phyloP scores from a whole-genome alignment of 805 yeast genomes.

The Pichia nanzhaoensis region DNA sequence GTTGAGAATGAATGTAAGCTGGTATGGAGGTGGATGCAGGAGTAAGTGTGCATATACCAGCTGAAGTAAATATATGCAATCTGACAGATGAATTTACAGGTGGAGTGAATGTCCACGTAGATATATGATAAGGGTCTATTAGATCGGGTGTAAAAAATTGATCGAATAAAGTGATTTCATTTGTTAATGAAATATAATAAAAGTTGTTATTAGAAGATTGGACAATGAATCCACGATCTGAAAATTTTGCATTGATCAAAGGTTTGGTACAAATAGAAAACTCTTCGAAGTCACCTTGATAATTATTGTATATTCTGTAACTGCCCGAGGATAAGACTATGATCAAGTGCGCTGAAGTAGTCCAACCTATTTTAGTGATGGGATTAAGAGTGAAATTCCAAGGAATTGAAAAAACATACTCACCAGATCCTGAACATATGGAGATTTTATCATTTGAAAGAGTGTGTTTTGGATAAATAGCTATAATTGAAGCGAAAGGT shows the following conservation, averaged over 20 bases:
- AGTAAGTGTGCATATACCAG: constrained; percentile 1
- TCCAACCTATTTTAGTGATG: constrained; percentile 49
- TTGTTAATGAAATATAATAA: constrained; percentile 22
- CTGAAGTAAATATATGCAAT: constrained; percentile 2
- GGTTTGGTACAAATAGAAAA: constrained; percentile 25
- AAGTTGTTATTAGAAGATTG: constrained; percentile 37
- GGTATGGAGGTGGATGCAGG: background rate
- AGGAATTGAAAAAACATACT: constrained; percentile 25
- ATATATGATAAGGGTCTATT: constrained; percentile 21
- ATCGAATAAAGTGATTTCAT: background rate
- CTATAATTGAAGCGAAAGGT: constrained; percentile 49
- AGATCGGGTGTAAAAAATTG: constrained; percentile 22
- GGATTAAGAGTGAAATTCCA: constrained; percentile 43
- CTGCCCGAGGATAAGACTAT: constrained; percentile 48
- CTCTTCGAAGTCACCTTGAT: constrained; percentile 61
- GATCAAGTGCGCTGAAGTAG: constrained; percentile 45
- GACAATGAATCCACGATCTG: constrained; percentile 39
- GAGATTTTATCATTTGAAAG: constrained; percentile 17
- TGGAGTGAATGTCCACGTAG: background rate
- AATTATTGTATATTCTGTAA: constrained; percentile 55
- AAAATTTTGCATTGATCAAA: constrained; percentile 27
- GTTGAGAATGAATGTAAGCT: background rate
- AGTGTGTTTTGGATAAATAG: constrained; percentile 33
- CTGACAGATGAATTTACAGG: background rate
- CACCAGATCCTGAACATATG: constrained; percentile 33